Evolutionary conservation across 192 early-diverging fungal genomes (phyloP).

Genomic region (Geranomyces variabilis): DNA sequence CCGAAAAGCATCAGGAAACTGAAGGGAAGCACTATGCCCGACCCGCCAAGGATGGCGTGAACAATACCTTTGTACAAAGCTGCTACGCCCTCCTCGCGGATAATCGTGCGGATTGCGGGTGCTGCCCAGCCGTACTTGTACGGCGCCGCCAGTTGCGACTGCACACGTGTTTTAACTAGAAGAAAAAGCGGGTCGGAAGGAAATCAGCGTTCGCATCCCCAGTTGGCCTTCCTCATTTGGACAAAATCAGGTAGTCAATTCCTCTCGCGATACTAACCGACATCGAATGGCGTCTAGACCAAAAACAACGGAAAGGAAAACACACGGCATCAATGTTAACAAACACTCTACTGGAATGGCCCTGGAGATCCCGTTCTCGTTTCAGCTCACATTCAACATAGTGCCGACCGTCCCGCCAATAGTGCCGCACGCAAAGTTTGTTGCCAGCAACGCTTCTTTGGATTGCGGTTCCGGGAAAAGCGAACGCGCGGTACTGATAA

Average conservation of each 20-base stretch:
- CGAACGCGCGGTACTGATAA: constrained; percentile 62
- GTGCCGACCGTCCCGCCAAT: constrained; percentile 94
- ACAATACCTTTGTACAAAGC: constrained; percentile 85
- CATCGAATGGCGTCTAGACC: constrained; percentile 83
- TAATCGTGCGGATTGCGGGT: constrained; percentile 75
- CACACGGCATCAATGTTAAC: constrained; percentile 5
- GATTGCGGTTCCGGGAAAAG: constrained; percentile 81
- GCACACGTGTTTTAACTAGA: constrained; percentile 86
- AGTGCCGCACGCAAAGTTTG: constrained; percentile 89
- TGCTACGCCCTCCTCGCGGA: constrained; percentile 82
- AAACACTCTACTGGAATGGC: too few species aligned
- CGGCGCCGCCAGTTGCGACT: constrained; percentile 75
- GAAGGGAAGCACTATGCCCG: too few species aligned
- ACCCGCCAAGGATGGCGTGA: too few species aligned
- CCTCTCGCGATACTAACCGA: constrained; percentile 47
- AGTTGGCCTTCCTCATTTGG: too few species aligned
- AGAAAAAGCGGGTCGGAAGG: neutral
- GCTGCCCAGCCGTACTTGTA: constrained; percentile 90
- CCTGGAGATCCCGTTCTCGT: too few species aligned
- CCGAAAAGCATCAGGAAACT: neutral
- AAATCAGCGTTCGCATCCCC: too few species aligned
- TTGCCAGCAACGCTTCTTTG: constrained; percentile 72
- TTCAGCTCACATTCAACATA: constrained; percentile 72
- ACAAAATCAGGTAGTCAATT: too few species aligned
- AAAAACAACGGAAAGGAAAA: constrained; percentile 1